These are phyloP conservation scores for Beauveria asiatica DNA, from an alignment of 2,329 filamentous ascomycete species.

Conservation along the genomic window DNA sequence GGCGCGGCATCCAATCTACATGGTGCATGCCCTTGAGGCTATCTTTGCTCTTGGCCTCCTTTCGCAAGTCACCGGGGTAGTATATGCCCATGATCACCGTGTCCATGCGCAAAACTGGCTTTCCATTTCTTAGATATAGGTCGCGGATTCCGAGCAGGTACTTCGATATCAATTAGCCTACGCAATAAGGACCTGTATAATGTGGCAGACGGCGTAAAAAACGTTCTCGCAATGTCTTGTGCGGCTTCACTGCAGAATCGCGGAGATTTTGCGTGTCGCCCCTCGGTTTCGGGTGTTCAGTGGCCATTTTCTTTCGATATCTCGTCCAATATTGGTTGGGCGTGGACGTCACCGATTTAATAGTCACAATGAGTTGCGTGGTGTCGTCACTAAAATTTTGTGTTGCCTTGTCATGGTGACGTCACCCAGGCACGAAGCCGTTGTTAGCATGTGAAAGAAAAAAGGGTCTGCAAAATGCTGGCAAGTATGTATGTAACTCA, in stretches of 20 bases:
- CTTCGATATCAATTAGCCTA: conserved; percentile 62
- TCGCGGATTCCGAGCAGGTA: conserved; percentile 40
- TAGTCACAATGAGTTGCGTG: not conserved
- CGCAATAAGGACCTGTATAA: conserved; percentile 57
- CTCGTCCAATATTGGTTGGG: not conserved
- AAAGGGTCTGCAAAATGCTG: not conserved
- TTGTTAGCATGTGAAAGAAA: not conserved
- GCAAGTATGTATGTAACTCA: not conserved
- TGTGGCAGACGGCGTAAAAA: conserved; percentile 43
- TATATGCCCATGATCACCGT: conserved; percentile 59
- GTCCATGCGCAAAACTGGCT: conserved; percentile 33
- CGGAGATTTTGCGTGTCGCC: conserved; percentile 4
- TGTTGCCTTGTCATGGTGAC: not conserved
- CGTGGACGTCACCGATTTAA: not conserved
- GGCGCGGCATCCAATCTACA: conserved; percentile 54
- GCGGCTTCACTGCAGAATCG: conserved; percentile 19
- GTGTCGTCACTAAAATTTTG: conserved; percentile 2
- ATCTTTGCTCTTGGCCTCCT: conserved; percentile 14
- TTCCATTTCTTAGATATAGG: conserved; percentile 31
- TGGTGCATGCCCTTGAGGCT: conserved; percentile 38
- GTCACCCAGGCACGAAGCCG: not conserved
- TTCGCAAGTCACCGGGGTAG: conserved; percentile 46
- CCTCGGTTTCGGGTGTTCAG: not conserved
- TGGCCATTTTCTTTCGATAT: not conserved
- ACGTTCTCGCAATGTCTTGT: conserved; percentile 27